phyloP scores from a whole-genome alignment of 306 rosid genomes.

The Rosa multiflora region DNA sequence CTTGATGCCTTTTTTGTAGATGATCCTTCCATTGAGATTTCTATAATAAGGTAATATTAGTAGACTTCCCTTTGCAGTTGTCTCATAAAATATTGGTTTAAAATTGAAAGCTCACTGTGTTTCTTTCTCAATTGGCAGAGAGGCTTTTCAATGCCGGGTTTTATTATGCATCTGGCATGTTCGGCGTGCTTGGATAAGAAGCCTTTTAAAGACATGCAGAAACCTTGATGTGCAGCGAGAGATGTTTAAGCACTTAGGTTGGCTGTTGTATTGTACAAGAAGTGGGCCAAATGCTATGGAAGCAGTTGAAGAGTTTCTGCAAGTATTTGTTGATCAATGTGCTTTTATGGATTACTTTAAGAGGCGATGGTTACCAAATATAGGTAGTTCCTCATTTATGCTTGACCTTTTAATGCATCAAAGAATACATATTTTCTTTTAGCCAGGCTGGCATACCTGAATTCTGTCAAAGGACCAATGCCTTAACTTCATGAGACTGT shows the following conservation, averaged over 20 bases:
- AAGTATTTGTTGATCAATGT: constrained; percentile 77
- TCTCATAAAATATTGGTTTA: constrained; percentile 6
- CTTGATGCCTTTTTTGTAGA: constrained; percentile 62
- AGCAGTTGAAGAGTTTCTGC: constrained; percentile 72
- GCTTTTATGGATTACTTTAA: constrained; percentile 68
- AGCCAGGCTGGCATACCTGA: background rate
- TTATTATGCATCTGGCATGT: constrained; percentile 67
- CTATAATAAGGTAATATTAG: constrained; percentile 53
- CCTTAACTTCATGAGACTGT: background rate
- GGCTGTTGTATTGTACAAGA: constrained; percentile 63
- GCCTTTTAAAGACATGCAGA: constrained; percentile 56
- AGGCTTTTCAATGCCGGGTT: constrained; percentile 66
- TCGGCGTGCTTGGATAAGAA: constrained; percentile 69
- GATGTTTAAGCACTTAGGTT: constrained; percentile 63
- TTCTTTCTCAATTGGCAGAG: constrained; percentile 49
- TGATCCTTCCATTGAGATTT: constrained; percentile 62
- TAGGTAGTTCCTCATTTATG: constrained; percentile 50
- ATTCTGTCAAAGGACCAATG: constrained; percentile 4
- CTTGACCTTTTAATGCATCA: constrained; percentile 7
- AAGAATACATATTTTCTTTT: background rate
- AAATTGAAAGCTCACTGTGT: constrained; percentile 22
- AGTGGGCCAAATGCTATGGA: constrained; percentile 54
- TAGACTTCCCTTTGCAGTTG: constrained; percentile 6
- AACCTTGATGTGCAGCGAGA: constrained; percentile 63
- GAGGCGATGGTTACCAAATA: constrained; percentile 53